phyloP scores from a whole-genome alignment of 345 rosid genomes.

The Pistacia atlantica region DNA sequence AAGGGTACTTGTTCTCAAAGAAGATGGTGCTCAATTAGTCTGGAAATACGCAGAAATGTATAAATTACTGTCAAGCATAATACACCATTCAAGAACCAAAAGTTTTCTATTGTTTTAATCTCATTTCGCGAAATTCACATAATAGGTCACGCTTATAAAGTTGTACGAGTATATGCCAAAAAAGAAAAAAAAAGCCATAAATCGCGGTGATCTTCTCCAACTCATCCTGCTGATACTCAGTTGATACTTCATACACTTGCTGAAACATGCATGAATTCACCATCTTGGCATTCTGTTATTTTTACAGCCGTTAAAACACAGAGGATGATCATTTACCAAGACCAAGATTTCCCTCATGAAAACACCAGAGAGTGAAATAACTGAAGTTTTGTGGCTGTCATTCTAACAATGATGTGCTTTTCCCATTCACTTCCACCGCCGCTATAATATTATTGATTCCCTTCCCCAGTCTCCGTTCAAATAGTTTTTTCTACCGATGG shows the following conservation, averaged over 20 bases:
- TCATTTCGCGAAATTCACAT: not conserved
- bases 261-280: not conserved
- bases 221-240: not conserved
- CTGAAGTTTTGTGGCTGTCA: not conserved
- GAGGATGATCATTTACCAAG: not conserved
- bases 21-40: not conserved
- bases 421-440: not conserved
- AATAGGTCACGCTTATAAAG: not conserved
- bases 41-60: not conserved
- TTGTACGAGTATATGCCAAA: not conserved
- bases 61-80: not conserved
- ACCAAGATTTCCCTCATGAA: not conserved
- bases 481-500: not conserved
- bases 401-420: not conserved
- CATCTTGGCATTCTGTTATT: no score
- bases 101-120: not conserved
- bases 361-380: not conserved
- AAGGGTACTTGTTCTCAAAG: not conserved
- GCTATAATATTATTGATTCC: not conserved
- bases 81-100: not conserved
- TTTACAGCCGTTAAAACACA: not conserved
- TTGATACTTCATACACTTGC: not conserved
- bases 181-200: not conserved
- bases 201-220: not conserved
- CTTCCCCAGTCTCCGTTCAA: not conserved